These are phyloP conservation scores for Toxicodendron radicans DNA, from an alignment of 345 rosid species.

Conservation along the genomic window DNA sequence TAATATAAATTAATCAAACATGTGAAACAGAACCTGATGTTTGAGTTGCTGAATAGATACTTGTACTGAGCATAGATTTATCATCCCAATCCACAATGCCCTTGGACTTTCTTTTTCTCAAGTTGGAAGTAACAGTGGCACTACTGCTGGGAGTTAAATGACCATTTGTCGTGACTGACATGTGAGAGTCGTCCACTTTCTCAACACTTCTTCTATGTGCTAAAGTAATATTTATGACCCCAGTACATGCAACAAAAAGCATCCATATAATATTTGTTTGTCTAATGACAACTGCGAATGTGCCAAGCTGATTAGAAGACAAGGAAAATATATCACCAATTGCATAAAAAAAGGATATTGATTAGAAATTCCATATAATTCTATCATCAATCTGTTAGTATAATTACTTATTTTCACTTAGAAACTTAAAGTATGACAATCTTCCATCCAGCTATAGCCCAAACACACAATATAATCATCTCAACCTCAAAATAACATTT, in stretches of 20 bases:
- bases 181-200: constrained; percentile 23
- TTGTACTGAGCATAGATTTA: constrained; percentile 13
- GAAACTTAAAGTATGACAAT: background rate
- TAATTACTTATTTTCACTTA: background rate
- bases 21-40: constrained; percentile 44
- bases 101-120: constrained; percentile 58
- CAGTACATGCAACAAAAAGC: constrained; percentile 82
- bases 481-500: background rate
- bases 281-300: constrained; percentile 58
- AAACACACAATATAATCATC: background rate
- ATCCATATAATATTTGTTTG: constrained; percentile 93
- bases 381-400: constrained; percentile 4
- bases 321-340: constrained; percentile 16
- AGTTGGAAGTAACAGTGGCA: constrained; percentile 36
- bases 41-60: constrained; percentile 26
- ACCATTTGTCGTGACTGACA: constrained; percentile 19
- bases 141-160: constrained; percentile 24
- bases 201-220: constrained; percentile 27
- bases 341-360: constrained; percentile 1
- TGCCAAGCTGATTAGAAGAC: constrained; percentile 65
- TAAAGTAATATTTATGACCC: constrained; percentile 59
- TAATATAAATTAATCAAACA: constrained; percentile 2
- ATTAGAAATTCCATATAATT: background rate
- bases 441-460: background rate
- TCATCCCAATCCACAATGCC: constrained; percentile 25